A percentile compares a stretch with the other conserved stretches of the same genome.
Evolutionary conservation across 495 filamentous ascomycete genomes (phyloP).

Genomic region (Aspergillus olivimuriae): DNA sequence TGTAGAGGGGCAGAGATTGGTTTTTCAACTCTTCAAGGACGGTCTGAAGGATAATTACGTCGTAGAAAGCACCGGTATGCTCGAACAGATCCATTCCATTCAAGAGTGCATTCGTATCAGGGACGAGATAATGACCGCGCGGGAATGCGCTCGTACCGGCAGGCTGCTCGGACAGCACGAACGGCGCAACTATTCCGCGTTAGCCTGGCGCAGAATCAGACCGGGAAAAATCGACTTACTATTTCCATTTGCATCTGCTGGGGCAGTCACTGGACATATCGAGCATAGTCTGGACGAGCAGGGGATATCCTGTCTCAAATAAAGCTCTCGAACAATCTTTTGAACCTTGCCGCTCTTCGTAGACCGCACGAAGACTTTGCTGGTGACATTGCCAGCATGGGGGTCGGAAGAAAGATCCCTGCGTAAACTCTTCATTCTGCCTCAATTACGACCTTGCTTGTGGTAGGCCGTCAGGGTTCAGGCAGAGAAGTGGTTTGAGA

Average conservation of each 20-base stretch:
- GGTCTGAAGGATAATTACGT: slow-evolving; percentile 90
- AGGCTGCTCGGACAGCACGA: slow-evolving; percentile 81
- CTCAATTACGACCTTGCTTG: slow-evolving; percentile 10
- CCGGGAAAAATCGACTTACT: slow-evolving; percentile 43
- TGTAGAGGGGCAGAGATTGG: slow-evolving; percentile 89
- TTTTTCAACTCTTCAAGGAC: slow-evolving; percentile 95
- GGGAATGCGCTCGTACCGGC: slow-evolving; percentile 75
- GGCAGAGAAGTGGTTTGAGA: slow-evolving; percentile 13
- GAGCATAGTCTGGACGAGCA: slow-evolving; percentile 90
- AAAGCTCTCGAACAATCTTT: slow-evolving; percentile 95
- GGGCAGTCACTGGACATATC: slow-evolving; percentile 61
- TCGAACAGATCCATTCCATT: slow-evolving; percentile 97
- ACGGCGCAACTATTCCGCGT: slow-evolving; percentile 56
- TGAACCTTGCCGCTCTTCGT: slow-evolving; percentile 94
- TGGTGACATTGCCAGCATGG: slow-evolving; percentile 70
- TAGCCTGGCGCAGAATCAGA: slow-evolving; percentile 15
- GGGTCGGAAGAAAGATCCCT: slow-evolving; percentile 63
- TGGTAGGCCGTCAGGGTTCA: slow-evolving; percentile 8
- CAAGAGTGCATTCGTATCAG: slow-evolving; percentile 93
- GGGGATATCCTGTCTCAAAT: slow-evolving; percentile 92
- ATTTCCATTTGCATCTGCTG: slow-evolving; percentile 69
- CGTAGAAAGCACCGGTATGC: slow-evolving; percentile 83
- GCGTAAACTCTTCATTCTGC: slow-evolving; percentile 84
- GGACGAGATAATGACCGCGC: slow-evolving; percentile 88
- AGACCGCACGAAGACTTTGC: slow-evolving; percentile 89